Evolutionary conservation across 371 early-diverging fungal genomes (phyloP), one percentile per base, ranked within the genome.

Genomic region (Lichtheimia ramosa): DNA sequence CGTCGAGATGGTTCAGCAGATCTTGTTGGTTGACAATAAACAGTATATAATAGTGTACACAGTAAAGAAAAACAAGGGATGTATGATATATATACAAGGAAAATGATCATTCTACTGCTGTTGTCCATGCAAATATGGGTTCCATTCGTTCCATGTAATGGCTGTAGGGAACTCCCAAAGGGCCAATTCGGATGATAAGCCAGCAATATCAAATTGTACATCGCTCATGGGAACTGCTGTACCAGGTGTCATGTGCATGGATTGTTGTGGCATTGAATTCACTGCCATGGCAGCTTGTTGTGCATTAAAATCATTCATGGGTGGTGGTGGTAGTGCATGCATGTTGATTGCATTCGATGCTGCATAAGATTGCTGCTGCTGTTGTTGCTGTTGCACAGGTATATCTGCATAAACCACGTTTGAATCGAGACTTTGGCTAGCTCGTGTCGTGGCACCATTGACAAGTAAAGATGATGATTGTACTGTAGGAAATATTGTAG

Each of bases 121-220:
- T 34, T 34, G 34, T 34, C 10, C 34, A 46, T 46, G 46, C 18
- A 46, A 21, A 21, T 46, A 46, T n/a, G 61, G 25, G 20, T 70
- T 68, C 76, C 76, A 76, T 24, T 70, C 73, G 51, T 69, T 63
- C 73, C 73, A 76, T 1, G 66, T 64, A 6, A 64, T 55, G 12
- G 66, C 66, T 43, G 59, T 70, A 3, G 76, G 73, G 5, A 70
- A 23, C 42, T 70, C 64, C 73, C 71, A 73, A 24, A 76, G 24
- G 3, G 73, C 68, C 0, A 73, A 23, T 14, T 70, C 61, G 2
- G 76, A 70, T 10, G 54, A 61, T 12, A 72, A 34, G 48, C 68
- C 61, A 14, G 65, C 42, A 0, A 63, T 23, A 48, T 75, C 73
- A 46, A 70, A 68, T 6, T 62, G 56, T 16, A 15, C 16, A n/a